Conservation (phyloP, 352 stramenopile species). For the Phytophthora cactorum region DNA sequence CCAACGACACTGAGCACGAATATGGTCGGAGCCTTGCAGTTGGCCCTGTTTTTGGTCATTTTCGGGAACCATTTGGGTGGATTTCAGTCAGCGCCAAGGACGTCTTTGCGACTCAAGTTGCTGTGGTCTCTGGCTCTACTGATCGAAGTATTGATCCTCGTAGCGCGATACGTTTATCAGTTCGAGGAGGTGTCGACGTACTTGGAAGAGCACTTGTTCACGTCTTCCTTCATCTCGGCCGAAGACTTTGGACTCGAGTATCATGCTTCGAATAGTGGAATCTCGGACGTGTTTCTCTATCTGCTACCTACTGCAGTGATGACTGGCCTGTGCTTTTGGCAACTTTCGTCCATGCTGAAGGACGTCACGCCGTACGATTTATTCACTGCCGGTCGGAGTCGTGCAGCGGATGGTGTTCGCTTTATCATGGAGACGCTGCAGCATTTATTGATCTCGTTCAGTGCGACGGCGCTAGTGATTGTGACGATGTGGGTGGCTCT, state of each 20-base stretch:
- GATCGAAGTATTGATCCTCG: constrained; percentile 69
- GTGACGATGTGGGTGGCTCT: constrained; percentile 78
- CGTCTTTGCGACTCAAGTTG: constrained; percentile 72
- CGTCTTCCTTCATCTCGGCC: constrained; percentile 69
- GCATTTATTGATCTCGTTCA: constrained; percentile 74
- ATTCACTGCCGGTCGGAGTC: constrained; percentile 63
- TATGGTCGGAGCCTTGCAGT: constrained; percentile 63
- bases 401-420: constrained; percentile 54
- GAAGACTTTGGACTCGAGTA: constrained; percentile 80
- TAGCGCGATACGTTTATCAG: constrained; percentile 83
- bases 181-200: constrained; percentile 76
- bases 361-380: constrained; percentile 68
- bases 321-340: constrained; percentile 84
- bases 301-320: constrained; percentile 72
- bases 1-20: constrained; percentile 66
- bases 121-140: constrained; percentile 83
- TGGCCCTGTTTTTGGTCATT: constrained; percentile 68
- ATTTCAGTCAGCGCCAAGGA: constrained; percentile 68
- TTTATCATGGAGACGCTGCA: constrained; percentile 66
- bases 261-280: constrained; percentile 52
- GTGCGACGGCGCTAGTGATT: constrained; percentile 65
- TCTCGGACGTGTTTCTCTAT: constrained; percentile 84
- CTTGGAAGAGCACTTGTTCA: constrained; percentile 72
- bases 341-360: constrained; percentile 79
- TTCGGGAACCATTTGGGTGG: constrained; percentile 76